These are phyloP conservation scores for Ophiostoma novo-ulmi DNA, from an alignment of 2,329 filamentous ascomycete genomes.

Conservation along the genomic window DNA sequence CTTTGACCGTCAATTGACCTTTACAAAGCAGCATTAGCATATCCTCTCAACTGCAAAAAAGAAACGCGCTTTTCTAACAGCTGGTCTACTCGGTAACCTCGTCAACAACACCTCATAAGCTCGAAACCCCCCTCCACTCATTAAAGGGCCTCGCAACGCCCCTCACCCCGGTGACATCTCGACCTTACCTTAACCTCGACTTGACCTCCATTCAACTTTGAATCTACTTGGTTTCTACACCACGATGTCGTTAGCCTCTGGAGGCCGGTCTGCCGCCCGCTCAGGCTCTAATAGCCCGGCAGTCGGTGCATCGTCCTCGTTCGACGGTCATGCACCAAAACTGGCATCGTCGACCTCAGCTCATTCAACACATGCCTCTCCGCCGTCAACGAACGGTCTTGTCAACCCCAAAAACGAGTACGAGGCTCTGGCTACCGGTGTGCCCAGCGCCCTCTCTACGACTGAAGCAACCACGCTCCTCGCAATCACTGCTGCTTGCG, in stretches of 20 bases:
- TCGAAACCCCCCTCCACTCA: background rate
- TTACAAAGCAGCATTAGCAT: background rate
- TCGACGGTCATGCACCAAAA: conserved; percentile 16
- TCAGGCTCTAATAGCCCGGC: conserved; percentile 1
- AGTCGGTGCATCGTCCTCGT: conserved; percentile 12
- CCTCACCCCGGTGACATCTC: background rate
- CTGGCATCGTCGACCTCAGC: background rate
- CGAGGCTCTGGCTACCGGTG: conserved; percentile 21
- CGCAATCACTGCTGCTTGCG: conserved; percentile 61
- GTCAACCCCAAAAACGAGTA: conserved; percentile 18
- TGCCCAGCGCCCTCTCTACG: conserved; percentile 41
- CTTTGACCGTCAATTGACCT: background rate
- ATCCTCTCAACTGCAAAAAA: too few relatives aligned
- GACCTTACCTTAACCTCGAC: background rate
- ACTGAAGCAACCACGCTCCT: conserved; percentile 53
- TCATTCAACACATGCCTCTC: background rate
- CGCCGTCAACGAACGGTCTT: background rate
- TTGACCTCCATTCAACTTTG: background rate
- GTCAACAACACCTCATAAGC: background rate
- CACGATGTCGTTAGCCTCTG: background rate
- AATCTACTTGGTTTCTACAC: background rate
- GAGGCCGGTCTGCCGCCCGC: background rate
- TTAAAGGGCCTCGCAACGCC: background rate
- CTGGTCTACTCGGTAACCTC: too few relatives aligned
- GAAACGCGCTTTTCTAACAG: too few relatives aligned